Conservation (phyloP, 73 alveolate genomes). For the Paramecium caudatum region DNA sequence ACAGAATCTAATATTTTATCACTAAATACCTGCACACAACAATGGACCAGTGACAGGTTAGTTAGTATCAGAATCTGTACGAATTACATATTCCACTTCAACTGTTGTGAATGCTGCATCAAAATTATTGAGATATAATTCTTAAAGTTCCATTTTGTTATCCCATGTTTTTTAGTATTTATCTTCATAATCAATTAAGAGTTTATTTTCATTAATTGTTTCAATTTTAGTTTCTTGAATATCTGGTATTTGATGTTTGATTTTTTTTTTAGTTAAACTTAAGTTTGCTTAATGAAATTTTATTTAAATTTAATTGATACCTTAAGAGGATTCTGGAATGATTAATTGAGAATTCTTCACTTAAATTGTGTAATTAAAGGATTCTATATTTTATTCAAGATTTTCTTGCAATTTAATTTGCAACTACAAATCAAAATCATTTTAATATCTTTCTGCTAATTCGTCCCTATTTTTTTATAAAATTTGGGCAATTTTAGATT, state of each 20-base stretch:
- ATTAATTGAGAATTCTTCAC: slow-evolving; percentile 29
- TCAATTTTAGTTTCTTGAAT: neutral
- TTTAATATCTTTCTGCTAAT: neutral
- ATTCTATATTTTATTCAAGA: slow-evolving; percentile 28
- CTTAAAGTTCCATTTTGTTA: neutral
- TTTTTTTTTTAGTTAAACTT: neutral
- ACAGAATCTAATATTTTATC: neutral
- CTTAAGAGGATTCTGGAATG: slow-evolving; percentile 8
- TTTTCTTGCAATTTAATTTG: neutral
- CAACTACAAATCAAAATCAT: neutral
- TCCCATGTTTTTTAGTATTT: neutral
- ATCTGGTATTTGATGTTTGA: neutral
- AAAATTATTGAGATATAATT: neutral
- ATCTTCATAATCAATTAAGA: slow-evolving; percentile 34
- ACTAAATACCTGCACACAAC: slow-evolving; percentile 20
- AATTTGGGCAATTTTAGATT: slow-evolving; percentile 10
- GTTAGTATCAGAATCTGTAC: neutral
- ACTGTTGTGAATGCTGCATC: neutral
- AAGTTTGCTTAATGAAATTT: slow-evolving; percentile 27
- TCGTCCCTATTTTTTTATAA: slow-evolving; percentile 30
- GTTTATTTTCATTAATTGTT: neutral
- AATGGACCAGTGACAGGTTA: neutral
- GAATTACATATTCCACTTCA: neutral
- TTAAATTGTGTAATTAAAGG: neutral
- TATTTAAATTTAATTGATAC: neutral